A percentile compares a stretch with the other conserved stretches of the same genome.
Conservation (phyloP, 352 stramenopile genomes). For the Phytophthora cactorum region DNA sequence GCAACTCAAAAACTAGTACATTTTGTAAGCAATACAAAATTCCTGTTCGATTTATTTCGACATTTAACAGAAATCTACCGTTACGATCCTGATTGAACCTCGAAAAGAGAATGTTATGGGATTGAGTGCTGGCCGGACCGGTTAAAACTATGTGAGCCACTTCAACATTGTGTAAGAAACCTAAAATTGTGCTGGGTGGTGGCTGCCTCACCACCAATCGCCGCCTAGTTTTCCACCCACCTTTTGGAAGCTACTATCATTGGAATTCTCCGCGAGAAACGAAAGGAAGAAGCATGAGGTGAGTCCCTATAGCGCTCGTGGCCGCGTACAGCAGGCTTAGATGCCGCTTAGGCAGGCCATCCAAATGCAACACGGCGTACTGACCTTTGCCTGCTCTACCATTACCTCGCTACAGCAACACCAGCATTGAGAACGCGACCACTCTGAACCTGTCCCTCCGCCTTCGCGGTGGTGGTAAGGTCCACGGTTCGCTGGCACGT, state of each 20-base stretch:
- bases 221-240: conserved; percentile 12
- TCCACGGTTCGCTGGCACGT: conserved; percentile 99
- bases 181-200: neutral
- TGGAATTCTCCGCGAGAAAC: conserved; percentile 74
- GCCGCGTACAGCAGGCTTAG: no score
- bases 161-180: neutral
- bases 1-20: neutral
- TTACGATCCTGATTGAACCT: neutral
- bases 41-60: neutral
- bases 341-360: neutral
- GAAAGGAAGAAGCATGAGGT: conserved; percentile 74
- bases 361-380: conserved; percentile 9
- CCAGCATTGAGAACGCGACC: conserved; percentile 97
- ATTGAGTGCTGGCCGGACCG: neutral
- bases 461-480: conserved; percentile 96
- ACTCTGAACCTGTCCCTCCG: conserved; percentile 97
- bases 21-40: neutral
- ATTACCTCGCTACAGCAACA: conserved; percentile 87
- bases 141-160: neutral
- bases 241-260: conserved; percentile 34
- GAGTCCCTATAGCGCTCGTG: neutral
- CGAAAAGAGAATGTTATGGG: no score
- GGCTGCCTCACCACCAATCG: conserved; percentile 33
- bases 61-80: neutral
- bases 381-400: conserved; percentile 16